Evolutionary conservation across 2,329 filamentous ascomycete genomes (phyloP), one percentile per base, ranked within the genome.

Genomic region (Beauveria medogensis): DNA sequence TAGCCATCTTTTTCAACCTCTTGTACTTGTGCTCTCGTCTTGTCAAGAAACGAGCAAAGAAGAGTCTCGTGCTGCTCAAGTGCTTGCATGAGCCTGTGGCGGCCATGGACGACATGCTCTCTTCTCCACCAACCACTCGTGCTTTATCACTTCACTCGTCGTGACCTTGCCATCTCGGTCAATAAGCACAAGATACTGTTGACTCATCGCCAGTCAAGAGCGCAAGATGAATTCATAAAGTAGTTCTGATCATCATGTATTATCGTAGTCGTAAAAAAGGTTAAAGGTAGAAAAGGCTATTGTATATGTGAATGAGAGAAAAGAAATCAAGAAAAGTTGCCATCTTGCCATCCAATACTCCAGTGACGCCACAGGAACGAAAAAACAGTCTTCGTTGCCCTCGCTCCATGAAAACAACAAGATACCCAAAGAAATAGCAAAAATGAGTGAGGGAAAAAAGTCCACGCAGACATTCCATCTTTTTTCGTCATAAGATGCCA

Each of bases 281-380:
- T 37, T 47, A 46, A 55, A 22, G 18, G 41, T 44, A 20, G 41
- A 46, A 47, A 41, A 10, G 51, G 26, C n/a, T 59, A 63, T 57
- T 26, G 55, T 54, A 50, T 57, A 52, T 50, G 30, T 18, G 20
- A 60, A 63, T 24, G 51, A 55, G 34, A 26, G n/a, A 34, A 18
- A 44, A 47, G 22, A 40, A 47, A 55, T 3, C 47, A 30, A 30
- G 9, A 30, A n/a, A 34, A 54, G 34, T 24, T 26, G 24, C 53
- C 50, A 24, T 44, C 47, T 24, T 26, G 24, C 53, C 50, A 24
- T 44, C 47, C 18, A 22, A 34, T 40, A 54, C 59, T 52, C 52
- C 55, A 40, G 54, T 37, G 53, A 61, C 50, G 54, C 59, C 24
- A 26, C 50, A 53, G 46, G n/a, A 24, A 43, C 24, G n/a, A 20